Conservation (phyloP, 2,329 filamentous ascomycete genomes). For the Nannizziopsis arthrosporioides region DNA sequence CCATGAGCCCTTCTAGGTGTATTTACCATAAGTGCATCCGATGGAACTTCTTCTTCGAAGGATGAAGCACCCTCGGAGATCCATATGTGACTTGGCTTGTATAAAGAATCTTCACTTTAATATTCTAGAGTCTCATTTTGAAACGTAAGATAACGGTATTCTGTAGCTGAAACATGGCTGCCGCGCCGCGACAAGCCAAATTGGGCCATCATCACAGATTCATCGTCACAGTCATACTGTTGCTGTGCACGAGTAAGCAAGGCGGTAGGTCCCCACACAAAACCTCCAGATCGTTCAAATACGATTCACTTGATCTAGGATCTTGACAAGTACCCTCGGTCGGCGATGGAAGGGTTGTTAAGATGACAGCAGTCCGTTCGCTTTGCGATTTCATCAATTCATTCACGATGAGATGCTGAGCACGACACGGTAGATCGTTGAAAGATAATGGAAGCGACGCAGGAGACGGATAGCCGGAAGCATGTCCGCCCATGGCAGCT, state of each 20-base stretch:
- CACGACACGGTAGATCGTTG: conserved; percentile 73
- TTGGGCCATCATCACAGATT: conserved; percentile 25
- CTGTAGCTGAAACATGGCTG: too few relatives aligned
- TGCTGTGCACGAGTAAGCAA: conserved; percentile 67
- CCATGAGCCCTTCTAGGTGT: too few relatives aligned
- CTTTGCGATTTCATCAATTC: conserved; percentile 64
- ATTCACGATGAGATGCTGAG: conserved; percentile 77
- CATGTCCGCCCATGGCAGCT: conserved; percentile 12
- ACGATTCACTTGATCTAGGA: conserved; percentile 58
- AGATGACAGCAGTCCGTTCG: conserved; percentile 60
- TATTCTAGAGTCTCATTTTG: too few relatives aligned
- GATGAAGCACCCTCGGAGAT: too few relatives aligned
- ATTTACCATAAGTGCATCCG: too few relatives aligned
- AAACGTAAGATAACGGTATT: too few relatives aligned
- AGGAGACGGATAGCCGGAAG: conserved; percentile 44
- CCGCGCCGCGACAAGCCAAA: too few relatives aligned
- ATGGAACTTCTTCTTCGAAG: too few relatives aligned
- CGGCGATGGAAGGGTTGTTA: conserved; percentile 74
- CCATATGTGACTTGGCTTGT: too few relatives aligned
- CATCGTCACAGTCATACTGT: conserved; percentile 72
- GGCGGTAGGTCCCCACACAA: conserved; percentile 67
- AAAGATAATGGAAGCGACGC: conserved; percentile 62
- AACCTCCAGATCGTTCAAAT: conserved; percentile 66
- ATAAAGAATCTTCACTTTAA: too few relatives aligned
- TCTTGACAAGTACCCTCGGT: conserved; percentile 62